phyloP scores from a whole-genome alignment of 345 rosid species.

The Salix exigua region DNA sequence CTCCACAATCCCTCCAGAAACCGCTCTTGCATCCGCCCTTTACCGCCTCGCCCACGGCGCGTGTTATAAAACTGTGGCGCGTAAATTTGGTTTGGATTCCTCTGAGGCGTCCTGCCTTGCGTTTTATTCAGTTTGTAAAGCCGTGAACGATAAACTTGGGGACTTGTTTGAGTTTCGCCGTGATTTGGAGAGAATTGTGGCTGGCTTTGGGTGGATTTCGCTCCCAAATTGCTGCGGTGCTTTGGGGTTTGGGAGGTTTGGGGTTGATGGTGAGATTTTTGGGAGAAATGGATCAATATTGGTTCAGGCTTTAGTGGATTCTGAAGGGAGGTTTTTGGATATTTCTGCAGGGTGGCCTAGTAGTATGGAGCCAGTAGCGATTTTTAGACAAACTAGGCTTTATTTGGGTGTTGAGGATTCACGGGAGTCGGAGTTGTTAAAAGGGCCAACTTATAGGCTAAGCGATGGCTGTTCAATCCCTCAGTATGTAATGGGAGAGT shows the following conservation, averaged over 20 bases:
- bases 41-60: conserved; percentile 73
- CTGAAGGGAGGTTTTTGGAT: conserved; percentile 59
- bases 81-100: conserved; percentile 48
- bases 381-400: conserved; percentile 49
- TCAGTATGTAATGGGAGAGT: conserved; percentile 60
- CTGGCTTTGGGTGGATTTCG: conserved; percentile 48
- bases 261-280: conserved; percentile 42
- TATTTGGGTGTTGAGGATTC: conserved; percentile 40
- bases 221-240: conserved; percentile 79
- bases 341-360: conserved; percentile 85
- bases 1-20: conserved; percentile 33
- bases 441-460: conserved; percentile 40
- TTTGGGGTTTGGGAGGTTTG: conserved; percentile 56
- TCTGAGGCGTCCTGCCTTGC: conserved; percentile 48
- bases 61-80: conserved; percentile 44
- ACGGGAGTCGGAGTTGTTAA: conserved; percentile 43
- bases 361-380: conserved; percentile 42
- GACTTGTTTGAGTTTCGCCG: conserved; percentile 34
- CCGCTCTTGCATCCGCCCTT: conserved; percentile 57
- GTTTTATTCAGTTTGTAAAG: conserved; percentile 60
- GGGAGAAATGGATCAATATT: conserved; percentile 47
- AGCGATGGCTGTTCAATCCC: conserved; percentile 46
- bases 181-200: conserved; percentile 38
- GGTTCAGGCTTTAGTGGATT: conserved; percentile 78
- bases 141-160: conserved; percentile 42